Evolutionary conservation across 257 asterid genomes (phyloP).

Genomic region (Leptodermis oblonga): DNA sequence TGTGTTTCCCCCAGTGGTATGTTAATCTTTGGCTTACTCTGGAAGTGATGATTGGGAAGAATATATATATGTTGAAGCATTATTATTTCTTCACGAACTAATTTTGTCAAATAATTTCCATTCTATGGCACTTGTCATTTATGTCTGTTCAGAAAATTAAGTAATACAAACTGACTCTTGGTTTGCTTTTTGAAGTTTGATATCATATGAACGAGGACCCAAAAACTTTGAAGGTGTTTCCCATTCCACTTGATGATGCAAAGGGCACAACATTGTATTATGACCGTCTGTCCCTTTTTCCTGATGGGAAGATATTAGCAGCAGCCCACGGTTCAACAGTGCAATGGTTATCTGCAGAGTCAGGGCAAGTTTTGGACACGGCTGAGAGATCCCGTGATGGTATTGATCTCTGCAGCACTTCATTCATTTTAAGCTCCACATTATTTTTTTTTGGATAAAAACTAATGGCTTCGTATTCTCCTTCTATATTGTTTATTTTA

Average conservation of each 20-base stretch:
- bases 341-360: constrained; percentile 88
- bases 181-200: constrained; percentile 61
- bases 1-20: constrained; percentile 86
- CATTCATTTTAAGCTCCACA: not conserved
- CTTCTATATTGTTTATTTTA: not conserved
- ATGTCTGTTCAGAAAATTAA: constrained; percentile 7
- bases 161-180: constrained; percentile 22
- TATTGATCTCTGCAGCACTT: constrained; percentile 22
- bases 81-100: not conserved
- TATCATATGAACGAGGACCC: constrained; percentile 95
- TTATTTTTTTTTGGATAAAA: too few relatives aligned
- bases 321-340: constrained; percentile 82
- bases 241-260: constrained; percentile 84
- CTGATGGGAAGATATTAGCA: constrained; percentile 85
- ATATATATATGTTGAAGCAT: not conserved
- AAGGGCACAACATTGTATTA: constrained; percentile 70
- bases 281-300: constrained; percentile 80
- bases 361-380: constrained; percentile 85
- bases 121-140: not conserved
- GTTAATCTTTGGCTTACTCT: constrained; percentile 2
- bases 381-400: constrained; percentile 98
- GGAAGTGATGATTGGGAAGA: not conserved
- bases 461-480: too few relatives aligned
- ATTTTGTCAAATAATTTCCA: constrained; percentile 1
- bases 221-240: constrained; percentile 80